Evolutionary conservation across 2,329 filamentous ascomycete species (phyloP).

Genomic region (Trichoderma semiorbis): DNA sequence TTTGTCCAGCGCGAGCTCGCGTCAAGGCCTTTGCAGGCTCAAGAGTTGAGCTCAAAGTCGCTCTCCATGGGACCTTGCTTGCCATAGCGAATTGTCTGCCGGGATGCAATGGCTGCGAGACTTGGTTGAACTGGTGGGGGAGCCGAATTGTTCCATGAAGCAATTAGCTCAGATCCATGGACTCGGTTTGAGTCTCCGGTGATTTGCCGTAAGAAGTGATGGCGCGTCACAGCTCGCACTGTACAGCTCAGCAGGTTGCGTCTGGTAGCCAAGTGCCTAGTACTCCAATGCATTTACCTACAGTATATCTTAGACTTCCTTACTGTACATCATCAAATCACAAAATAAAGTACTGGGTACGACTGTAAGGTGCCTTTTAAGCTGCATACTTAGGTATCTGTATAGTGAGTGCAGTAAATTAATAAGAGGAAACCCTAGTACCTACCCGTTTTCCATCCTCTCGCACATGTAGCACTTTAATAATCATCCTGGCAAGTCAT

Average conservation of each 20-base stretch:
- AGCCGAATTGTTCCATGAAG: background rate
- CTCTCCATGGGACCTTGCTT: slow-evolving; percentile 56
- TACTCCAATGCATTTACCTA: background rate
- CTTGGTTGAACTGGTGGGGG: background rate
- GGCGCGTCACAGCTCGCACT: background rate
- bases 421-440: background rate
- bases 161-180: background rate
- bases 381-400: background rate
- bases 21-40: slow-evolving; percentile 48
- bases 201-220: slow-evolving; percentile 1
- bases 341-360: background rate
- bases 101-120: background rate
- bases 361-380: background rate
- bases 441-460: background rate
- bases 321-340: background rate
- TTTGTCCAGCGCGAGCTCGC: slow-evolving; percentile 39
- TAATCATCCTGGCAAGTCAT: background rate
- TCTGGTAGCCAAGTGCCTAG: background rate
- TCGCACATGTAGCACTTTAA: background rate
- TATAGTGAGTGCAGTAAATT: background rate
- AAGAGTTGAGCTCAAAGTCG: slow-evolving; percentile 53
- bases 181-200: background rate
- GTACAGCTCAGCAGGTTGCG: background rate
- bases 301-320: background rate
- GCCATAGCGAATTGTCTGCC: slow-evolving; percentile 45